Conservation (phyloP, 2,329 filamentous ascomycete genomes). For the Aspergillus viridinutans region DNA sequence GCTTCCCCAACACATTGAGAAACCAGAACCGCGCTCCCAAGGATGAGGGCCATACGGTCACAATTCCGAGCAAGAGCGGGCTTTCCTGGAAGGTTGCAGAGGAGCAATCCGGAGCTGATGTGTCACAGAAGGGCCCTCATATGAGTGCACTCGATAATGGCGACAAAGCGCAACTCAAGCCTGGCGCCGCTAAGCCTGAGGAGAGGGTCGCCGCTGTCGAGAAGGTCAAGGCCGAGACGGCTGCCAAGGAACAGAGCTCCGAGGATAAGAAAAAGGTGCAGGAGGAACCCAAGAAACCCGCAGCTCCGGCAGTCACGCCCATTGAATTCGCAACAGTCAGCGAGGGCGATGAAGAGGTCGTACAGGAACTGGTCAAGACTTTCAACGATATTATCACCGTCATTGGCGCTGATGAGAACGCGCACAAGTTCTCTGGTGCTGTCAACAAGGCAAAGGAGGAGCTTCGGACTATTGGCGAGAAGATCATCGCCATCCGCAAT, state of each 20-base stretch:
- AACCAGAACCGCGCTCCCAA: constrained; percentile 42
- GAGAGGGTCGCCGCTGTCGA: constrained; percentile 23
- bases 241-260: constrained; percentile 27
- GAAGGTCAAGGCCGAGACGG: constrained; percentile 30
- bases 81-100: constrained; percentile 74
- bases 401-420: constrained; percentile 79
- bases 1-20: constrained; percentile 61
- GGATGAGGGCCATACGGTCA: constrained; percentile 66
- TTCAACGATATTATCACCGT: constrained; percentile 94
- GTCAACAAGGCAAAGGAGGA: constrained; percentile 83
- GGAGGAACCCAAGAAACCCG: constrained; percentile 37
- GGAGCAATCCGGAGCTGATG: constrained; percentile 56
- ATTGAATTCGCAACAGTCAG: constrained; percentile 75
- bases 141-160: constrained; percentile 39
- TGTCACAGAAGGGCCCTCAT: constrained; percentile 48
- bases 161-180: constrained; percentile 24
- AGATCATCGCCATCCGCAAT: constrained; percentile 70
- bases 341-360: constrained; percentile 76
- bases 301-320: constrained; percentile 52
- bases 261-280: constrained; percentile 19
- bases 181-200: constrained; percentile 25
- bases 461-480: constrained; percentile 69
- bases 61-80: constrained; percentile 79
- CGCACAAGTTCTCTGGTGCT: constrained; percentile 70
- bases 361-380: constrained; percentile 91